These are phyloP conservation scores for Gnaphalium uliginosum DNA, from an alignment of 129 eudicot species.

Conservation along the genomic window DNA sequence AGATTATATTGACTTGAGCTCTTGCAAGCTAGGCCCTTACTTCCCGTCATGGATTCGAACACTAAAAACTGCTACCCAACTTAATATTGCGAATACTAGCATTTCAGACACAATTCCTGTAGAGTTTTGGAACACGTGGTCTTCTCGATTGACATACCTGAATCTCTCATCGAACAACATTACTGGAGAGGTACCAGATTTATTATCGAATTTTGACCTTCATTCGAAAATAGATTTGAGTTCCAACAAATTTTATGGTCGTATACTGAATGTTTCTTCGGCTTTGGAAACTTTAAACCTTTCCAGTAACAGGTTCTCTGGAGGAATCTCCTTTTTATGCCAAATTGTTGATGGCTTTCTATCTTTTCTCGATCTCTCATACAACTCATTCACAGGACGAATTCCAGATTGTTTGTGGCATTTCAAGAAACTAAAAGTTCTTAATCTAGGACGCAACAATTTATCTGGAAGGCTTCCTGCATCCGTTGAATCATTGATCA, in stretches of 20 bases:
- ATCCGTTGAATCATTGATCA: no score
- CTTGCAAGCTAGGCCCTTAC: not conserved
- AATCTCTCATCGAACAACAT: not conserved
- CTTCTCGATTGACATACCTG: not conserved
- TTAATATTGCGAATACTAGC: not conserved
- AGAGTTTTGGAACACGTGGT: not conserved
- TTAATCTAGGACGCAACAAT: no score
- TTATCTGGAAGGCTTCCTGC: no score
- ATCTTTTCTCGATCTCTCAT: no score
- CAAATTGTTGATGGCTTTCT: constrained; percentile 3
- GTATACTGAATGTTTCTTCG: not conserved
- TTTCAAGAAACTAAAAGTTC: no score
- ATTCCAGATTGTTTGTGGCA: no score
- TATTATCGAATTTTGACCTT: not conserved
- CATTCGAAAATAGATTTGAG: not conserved
- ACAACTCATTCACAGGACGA: no score
- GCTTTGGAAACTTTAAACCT: not conserved
- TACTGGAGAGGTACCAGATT: not conserved
- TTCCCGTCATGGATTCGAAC: not conserved
- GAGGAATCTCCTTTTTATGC: constrained; percentile 20
- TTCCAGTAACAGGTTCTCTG: no score
- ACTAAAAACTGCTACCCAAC: not conserved
- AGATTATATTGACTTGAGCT: not conserved
- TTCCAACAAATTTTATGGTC: not conserved
- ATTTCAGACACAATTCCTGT: not conserved